phyloP scores from a whole-genome alignment of 2,329 filamentous ascomycete genomes.

The Cytospora piceae region DNA sequence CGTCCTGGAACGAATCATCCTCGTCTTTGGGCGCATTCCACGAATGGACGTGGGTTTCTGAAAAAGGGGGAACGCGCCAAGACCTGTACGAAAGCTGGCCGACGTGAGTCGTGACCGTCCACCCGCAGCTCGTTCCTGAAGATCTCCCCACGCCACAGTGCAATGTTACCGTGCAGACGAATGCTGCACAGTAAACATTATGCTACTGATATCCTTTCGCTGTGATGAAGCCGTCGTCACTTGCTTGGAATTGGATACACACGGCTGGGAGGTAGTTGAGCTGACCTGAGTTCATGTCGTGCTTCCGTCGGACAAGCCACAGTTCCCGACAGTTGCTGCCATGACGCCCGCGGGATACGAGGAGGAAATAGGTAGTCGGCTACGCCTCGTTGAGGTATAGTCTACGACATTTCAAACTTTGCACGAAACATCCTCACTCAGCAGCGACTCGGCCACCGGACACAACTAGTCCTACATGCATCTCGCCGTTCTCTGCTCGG shows the following conservation, averaged over 20 bases:
- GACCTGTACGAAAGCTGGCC: slow-evolving; percentile 22
- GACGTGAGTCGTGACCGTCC: slow-evolving; percentile 1
- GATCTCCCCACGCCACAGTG: slow-evolving; percentile 21
- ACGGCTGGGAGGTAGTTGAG: slow-evolving; percentile 19
- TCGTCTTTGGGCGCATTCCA: slow-evolving; percentile 1
- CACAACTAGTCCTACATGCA: neutral
- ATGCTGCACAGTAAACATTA: slow-evolving; percentile 3
- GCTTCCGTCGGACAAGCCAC: slow-evolving; percentile 23
- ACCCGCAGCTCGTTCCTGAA: slow-evolving; percentile 3
- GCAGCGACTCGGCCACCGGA: neutral
- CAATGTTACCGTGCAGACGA: slow-evolving; percentile 3
- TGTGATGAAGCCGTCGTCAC: neutral
- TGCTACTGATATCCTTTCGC: neutral
- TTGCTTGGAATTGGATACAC: neutral
- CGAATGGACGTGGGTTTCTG: slow-evolving; percentile 20
- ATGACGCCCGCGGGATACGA: neutral
- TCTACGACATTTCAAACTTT: neutral
- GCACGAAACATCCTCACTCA: neutral
- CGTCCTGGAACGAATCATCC: slow-evolving; percentile 17
- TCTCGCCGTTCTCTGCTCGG: neutral
- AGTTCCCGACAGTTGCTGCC: neutral
- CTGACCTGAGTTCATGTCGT: slow-evolving; percentile 20
- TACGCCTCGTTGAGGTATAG: neutral
- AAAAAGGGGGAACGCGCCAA: slow-evolving; percentile 26
- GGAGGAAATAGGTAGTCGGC: neutral